A percentile compares a stretch with the other conserved stretches of the same genome.
Conservation (phyloP, 805 yeast species). For the Candida jianshihensis region DNA sequence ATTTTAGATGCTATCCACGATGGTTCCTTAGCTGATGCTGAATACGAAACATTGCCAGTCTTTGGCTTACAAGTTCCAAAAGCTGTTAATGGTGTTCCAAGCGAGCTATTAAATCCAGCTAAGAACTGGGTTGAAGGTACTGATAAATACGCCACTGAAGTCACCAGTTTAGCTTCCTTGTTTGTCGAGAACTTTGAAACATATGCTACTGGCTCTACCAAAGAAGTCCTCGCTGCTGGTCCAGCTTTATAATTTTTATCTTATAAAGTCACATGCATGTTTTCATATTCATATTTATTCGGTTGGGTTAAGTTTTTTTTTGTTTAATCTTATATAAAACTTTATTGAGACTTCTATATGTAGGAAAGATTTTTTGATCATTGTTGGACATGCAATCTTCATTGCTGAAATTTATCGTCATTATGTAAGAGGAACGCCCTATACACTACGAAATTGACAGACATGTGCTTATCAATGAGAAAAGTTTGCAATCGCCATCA, state of each 20-base stretch:
- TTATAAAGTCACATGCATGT: too few species aligned
- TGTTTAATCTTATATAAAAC: too few species aligned
- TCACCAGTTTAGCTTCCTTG: slow-evolving; percentile 60
- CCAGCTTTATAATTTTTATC: slow-evolving; percentile 44
- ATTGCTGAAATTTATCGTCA: too few species aligned
- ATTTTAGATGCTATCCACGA: slow-evolving; percentile 91
- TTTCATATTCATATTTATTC: not conserved
- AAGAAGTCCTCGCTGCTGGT: slow-evolving; percentile 90
- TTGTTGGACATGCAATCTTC: too few species aligned
- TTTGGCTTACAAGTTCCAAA: slow-evolving; percentile 88
- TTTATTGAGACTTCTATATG: too few species aligned
- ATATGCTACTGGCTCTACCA: slow-evolving; percentile 75
- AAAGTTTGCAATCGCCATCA: too few species aligned
- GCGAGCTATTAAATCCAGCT: slow-evolving; percentile 80
- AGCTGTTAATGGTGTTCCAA: slow-evolving; percentile 67
- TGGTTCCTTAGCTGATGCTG: slow-evolving; percentile 75
- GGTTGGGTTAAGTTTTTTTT: too few species aligned
- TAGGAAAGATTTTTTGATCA: too few species aligned
- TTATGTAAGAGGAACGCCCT: too few species aligned
- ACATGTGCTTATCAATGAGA: too few species aligned
- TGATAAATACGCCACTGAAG: slow-evolving; percentile 46
- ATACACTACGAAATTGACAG: too few species aligned
- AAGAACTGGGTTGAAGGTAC: slow-evolving; percentile 65
- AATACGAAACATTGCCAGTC: slow-evolving; percentile 77
- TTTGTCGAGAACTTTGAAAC: slow-evolving; percentile 83